Percentiles rank a stretch among this genome's conserved stretches.
phyloP scores from a whole-genome alignment of 2,329 filamentous ascomycete species.

The Exophiala sideris region DNA sequence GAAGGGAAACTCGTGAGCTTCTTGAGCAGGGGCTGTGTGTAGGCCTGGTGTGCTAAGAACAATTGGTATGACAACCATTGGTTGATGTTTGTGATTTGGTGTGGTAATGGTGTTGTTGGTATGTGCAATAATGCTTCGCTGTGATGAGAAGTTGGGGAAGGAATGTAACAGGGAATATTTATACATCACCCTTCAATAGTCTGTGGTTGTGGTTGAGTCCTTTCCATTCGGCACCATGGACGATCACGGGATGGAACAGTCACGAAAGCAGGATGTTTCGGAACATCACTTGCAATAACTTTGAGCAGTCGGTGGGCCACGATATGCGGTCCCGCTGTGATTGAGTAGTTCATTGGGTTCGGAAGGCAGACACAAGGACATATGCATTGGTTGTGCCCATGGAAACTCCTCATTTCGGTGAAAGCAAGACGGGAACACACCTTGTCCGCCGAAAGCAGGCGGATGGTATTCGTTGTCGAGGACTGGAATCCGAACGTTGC shows the following conservation, averaged over 20 bases:
- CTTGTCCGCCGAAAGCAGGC: not conserved
- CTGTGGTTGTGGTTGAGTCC: too few relatives aligned
- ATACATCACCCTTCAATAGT: not conserved
- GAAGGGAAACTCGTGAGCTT: not conserved
- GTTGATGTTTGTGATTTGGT: not conserved
- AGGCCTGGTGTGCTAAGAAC: constrained; percentile 15
- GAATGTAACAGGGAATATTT: not conserved
- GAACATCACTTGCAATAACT: too few relatives aligned
- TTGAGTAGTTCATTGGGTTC: not conserved
- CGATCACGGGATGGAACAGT: not conserved
- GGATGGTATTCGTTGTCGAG: not conserved
- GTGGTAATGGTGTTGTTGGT: constrained; percentile 1
- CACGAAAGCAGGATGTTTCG: too few relatives aligned
- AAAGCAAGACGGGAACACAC: not conserved
- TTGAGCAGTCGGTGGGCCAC: too few relatives aligned
- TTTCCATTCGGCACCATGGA: too few relatives aligned
- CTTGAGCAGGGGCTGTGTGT: constrained; percentile 4
- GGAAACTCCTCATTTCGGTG: too few relatives aligned
- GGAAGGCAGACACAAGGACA: not conserved
- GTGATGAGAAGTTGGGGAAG: not conserved
- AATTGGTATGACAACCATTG: constrained; percentile 17
- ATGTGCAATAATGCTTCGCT: not conserved
- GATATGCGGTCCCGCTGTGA: too few relatives aligned
- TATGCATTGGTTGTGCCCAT: too few relatives aligned
- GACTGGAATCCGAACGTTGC: not conserved